Percentiles rank a stretch among this genome's conserved stretches.
Conservation (phyloP, 2,329 filamentous ascomycete species). For the Neoascochyta sp. region DNA sequence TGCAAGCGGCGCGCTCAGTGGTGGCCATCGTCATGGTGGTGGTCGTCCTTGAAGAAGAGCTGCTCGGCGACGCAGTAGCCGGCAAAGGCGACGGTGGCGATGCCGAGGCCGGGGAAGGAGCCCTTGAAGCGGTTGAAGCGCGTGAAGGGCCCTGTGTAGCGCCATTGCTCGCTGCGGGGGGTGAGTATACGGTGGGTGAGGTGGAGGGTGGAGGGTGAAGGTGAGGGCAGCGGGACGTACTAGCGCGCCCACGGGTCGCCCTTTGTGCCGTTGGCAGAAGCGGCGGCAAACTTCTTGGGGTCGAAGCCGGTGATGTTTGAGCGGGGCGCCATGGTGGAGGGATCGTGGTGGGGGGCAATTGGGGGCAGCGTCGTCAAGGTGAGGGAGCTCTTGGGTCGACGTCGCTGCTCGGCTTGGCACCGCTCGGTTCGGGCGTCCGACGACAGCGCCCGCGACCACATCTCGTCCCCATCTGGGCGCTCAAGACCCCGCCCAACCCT, state of each 20-base stretch:
- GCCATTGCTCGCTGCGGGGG: conserved; percentile 77
- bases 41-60: conserved; percentile 70
- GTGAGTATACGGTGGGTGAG: conserved; percentile 20
- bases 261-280: conserved; percentile 57
- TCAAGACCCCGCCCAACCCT: too few relatives aligned
- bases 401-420: too few relatives aligned
- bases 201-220: too few relatives aligned
- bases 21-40: conserved; percentile 27
- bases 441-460: too few relatives aligned
- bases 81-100: conserved; percentile 85
- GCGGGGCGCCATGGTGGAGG: conserved; percentile 50
- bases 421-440: too few relatives aligned
- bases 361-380: conserved; percentile 5
- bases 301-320: conserved; percentile 91
- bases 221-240: conserved; percentile 44
- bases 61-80: conserved; percentile 88
- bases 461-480: too few relatives aligned
- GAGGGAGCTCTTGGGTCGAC: too few relatives aligned
- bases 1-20: conserved; percentile 19
- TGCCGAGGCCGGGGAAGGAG: conserved; percentile 85
- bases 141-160: conserved; percentile 84
- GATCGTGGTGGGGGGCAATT: conserved; percentile 5
- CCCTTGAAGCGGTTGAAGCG: conserved; percentile 85
- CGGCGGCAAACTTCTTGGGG: conserved; percentile 71
- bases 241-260: conserved; percentile 61